Evolutionary conservation across 164 flowering plant species (phyloP).

Genomic region (Malania oleifera): DNA sequence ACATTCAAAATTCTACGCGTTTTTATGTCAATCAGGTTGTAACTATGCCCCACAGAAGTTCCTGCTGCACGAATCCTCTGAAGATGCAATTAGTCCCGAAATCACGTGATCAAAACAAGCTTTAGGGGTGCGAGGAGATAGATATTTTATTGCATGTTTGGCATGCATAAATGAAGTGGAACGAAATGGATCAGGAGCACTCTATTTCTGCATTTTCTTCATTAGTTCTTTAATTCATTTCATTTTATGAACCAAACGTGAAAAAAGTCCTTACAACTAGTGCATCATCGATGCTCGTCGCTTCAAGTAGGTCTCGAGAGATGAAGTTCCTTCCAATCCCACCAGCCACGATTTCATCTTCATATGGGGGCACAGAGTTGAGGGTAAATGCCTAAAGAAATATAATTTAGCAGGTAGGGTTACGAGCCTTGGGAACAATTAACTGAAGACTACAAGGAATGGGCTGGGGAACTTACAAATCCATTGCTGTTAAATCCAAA

Average conservation of each 20-base stretch:
- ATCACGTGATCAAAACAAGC: not conserved
- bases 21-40: slow-evolving; percentile 53
- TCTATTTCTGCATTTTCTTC: too few relatives aligned
- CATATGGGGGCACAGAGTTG: slow-evolving; percentile 70
- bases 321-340: slow-evolving; percentile 66
- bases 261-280: slow-evolving; percentile 35
- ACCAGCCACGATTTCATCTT: slow-evolving; percentile 54
- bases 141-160: too few relatives aligned
- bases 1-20: slow-evolving; percentile 56
- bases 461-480: slow-evolving; percentile 39
- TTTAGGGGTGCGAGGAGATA: not conserved
- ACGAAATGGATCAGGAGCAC: too few relatives aligned
- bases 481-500: slow-evolving; percentile 89
- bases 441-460: too few relatives aligned
- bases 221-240: too few relatives aligned
- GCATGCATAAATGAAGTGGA: too few relatives aligned
- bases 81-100: slow-evolving; percentile 6
- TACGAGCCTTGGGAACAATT: not conserved
- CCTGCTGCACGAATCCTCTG: slow-evolving; percentile 59
- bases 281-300: slow-evolving; percentile 65
- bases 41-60: slow-evolving; percentile 79
- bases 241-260: too few relatives aligned
- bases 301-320: slow-evolving; percentile 79
- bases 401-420: not conserved
- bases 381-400: slow-evolving; percentile 66